phyloP scores from a whole-genome alignment of 75 land plant species.

The Picea sitchensis region DNA sequence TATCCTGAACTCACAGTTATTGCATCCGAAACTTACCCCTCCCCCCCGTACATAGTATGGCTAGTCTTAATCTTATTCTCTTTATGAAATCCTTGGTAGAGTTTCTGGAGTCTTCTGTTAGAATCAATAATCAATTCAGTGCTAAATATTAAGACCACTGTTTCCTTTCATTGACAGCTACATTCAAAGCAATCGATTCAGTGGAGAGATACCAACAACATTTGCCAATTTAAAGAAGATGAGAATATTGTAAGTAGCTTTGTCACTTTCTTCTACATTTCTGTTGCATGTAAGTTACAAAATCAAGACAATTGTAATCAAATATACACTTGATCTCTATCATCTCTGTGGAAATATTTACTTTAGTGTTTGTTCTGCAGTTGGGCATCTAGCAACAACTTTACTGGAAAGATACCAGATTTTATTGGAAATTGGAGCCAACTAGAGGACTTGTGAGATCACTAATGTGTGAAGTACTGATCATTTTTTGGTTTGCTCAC shows the following conservation, averaged over 20 bases:
- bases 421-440: slow-evolving; percentile 43
- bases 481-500: neutral
- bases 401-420: slow-evolving; percentile 44
- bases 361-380: slow-evolving; percentile 17
- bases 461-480: neutral
- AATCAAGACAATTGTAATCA: neutral
- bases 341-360: neutral
- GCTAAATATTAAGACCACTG: neutral
- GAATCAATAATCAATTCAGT: neutral
- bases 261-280: neutral
- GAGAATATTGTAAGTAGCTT: slow-evolving; percentile 21
- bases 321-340: neutral
- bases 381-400: slow-evolving; percentile 35
- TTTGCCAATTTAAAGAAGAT: slow-evolving; percentile 13
- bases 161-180: slow-evolving; percentile 9
- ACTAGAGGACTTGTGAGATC: slow-evolving; percentile 38
- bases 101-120: neutral
- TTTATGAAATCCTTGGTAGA: neutral
- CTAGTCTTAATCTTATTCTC: neutral
- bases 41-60: neutral
- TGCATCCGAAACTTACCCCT: neutral
- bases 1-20: neutral
- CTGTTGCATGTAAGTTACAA: neutral
- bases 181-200: slow-evolving; percentile 1
- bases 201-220: slow-evolving; percentile 15